Percentiles rank a stretch among this genome's conserved stretches.
Conservation (phyloP, 1,284 basidiomycete genomes). For the Apiotrichum siamense region DNA sequence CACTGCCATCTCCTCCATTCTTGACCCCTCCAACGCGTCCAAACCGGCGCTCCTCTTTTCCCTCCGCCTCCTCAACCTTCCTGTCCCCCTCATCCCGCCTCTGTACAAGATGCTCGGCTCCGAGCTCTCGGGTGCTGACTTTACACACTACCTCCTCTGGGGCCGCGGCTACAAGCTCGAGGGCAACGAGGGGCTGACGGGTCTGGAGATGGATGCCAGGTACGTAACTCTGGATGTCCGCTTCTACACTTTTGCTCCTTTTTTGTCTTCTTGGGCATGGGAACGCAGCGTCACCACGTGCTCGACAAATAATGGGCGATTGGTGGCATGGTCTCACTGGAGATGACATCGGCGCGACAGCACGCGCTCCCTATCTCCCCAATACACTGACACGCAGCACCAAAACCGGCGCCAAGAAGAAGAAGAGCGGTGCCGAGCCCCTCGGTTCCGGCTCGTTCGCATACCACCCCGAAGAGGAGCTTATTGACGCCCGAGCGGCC, state of each 20-base stretch:
- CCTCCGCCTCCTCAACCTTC: conserved; percentile 86
- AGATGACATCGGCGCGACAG: too few species aligned
- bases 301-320: too few species aligned
- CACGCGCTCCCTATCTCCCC: background rate
- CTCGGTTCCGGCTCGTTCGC: conserved; percentile 50
- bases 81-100: conserved; percentile 78
- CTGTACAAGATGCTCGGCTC: conserved; percentile 80
- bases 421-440: conserved; percentile 39
- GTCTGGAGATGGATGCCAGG: conserved; percentile 33
- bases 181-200: conserved; percentile 37
- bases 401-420: conserved; percentile 23
- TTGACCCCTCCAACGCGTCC: conserved; percentile 37
- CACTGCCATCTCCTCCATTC: conserved; percentile 35
- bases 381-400: background rate
- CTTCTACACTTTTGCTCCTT: too few species aligned
- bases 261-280: too few species aligned
- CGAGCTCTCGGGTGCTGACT: conserved; percentile 58
- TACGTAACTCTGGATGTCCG: too few species aligned
- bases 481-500: conserved; percentile 61
- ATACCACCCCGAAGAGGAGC: conserved; percentile 82
- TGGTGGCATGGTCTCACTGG: too few species aligned
- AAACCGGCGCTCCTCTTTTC: conserved; percentile 75
- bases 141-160: conserved; percentile 44
- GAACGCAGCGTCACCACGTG: too few species aligned
- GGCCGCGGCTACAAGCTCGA: conserved; percentile 45